Evolutionary conservation across 2,329 filamentous ascomycete genomes (phyloP), one percentile per base, ranked within the genome.

Genomic region (Calonectria pteridis): DNA sequence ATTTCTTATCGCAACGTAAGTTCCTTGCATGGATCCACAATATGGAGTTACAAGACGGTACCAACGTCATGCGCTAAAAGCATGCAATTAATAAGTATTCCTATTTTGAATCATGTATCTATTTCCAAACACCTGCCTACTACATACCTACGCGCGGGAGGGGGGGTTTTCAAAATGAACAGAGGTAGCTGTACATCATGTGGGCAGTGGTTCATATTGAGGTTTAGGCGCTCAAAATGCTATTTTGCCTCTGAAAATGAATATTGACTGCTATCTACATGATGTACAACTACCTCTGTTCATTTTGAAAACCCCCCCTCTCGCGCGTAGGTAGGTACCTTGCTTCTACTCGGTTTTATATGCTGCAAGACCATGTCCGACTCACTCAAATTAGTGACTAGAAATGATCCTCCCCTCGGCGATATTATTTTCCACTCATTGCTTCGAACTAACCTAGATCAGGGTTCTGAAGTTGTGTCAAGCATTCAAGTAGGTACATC

Each of bases 1-100:
- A 49, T 49, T 23, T 62, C 73, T 75, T 75, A 78, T 79, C 72
- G 55, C 6, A 26, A 7, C 31, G 16, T n/a, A 69, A 35, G 66
- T 29, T 33, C 63, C 66, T 49, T 43, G 28, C 29, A 26, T 23
- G 14, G 46, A 6, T 23, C 28, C 23, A 28, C 67, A 62, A 29
- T 40, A 40, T 13, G 29, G 55, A 59, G 29, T 26, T 28, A 62
- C 35, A 62, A 62, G 7, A 23, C 9, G n/a, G 28, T 59, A 59
- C 53, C n/a, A 37, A 9, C 23, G 9, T 16, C 7, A 40, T 26
- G 23, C n/a, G 23, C 33, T 10, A 62, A 62, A 28, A 23, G 13
- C 20, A 29, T n/a, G 18, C 51, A 55, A 11, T 18, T 10, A 31
- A 31, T 5, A 55, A 55, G 29, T 55, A 55, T 55, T n/a, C 29